These are phyloP conservation scores for Colletotrichum truncatum DNA, from an alignment of 2,329 filamentous ascomycete species.

Conservation along the genomic window DNA sequence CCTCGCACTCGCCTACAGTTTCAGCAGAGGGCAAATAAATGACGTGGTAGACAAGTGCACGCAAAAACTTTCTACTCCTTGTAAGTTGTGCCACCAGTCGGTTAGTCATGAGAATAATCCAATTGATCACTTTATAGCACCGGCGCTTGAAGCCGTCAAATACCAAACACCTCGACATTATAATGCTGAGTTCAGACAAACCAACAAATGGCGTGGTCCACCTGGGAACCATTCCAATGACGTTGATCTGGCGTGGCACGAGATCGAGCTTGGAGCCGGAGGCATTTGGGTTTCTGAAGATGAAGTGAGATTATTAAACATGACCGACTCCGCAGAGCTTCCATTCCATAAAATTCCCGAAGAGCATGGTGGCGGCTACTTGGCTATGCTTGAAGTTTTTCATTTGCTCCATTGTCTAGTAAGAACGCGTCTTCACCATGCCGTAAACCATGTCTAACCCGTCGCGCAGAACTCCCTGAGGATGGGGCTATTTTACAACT, in stretches of 20 bases:
- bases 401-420: slow-evolving; percentile 21
- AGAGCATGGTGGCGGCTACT: slow-evolving; percentile 14
- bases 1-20: background rate
- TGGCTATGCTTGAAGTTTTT: slow-evolving; percentile 23
- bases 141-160: slow-evolving; percentile 9
- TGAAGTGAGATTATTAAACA: slow-evolving; percentile 4
- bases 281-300: slow-evolving; percentile 16
- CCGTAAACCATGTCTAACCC: background rate
- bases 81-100: background rate
- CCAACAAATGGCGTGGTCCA: slow-evolving; percentile 19
- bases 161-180: slow-evolving; percentile 7
- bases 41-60: background rate
- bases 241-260: slow-evolving; percentile 14
- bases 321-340: slow-evolving; percentile 18
- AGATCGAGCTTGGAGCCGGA: slow-evolving; percentile 17
- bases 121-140: background rate
- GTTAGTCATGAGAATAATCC: background rate
- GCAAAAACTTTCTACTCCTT: background rate
- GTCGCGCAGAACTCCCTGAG: slow-evolving; percentile 4
- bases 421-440: background rate
- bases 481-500: slow-evolving; percentile 14
- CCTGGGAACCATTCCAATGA: slow-evolving; percentile 18
- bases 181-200: slow-evolving; percentile 21
- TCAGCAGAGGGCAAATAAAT: rapidly evolving
- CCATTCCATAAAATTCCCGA: slow-evolving; percentile 17